Evolutionary conservation across 495 filamentous ascomycete species (phyloP).

Genomic region (Trichoderma asperelloides): DNA sequence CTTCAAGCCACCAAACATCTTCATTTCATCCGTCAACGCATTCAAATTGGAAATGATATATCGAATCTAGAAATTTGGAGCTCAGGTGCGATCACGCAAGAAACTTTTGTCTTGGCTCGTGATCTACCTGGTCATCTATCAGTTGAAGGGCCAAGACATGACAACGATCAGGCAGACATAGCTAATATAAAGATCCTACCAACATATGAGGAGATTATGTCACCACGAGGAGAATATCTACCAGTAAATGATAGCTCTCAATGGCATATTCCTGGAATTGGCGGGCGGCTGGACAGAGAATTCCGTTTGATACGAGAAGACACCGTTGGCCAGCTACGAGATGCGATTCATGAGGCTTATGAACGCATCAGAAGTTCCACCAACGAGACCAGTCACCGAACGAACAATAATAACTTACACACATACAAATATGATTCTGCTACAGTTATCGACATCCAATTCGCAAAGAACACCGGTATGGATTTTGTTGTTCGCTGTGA

Average conservation of each 20-base stretch:
- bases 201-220: conserved; percentile 51
- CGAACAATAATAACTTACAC: conserved; percentile 12
- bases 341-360: conserved; percentile 41
- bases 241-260: conserved; percentile 42
- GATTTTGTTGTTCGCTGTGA: conserved; percentile 46
- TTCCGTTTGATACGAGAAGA: conserved; percentile 63
- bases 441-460: conserved; percentile 25
- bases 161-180: conserved; percentile 58
- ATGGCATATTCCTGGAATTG: conserved; percentile 49
- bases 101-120: conserved; percentile 21
- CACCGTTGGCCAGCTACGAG: conserved; percentile 51
- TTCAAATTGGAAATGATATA: not conserved
- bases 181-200: conserved; percentile 54
- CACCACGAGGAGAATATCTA: conserved; percentile 46
- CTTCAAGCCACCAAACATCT: conserved; percentile 22
- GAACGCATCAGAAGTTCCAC: conserved; percentile 13
- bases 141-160: conserved; percentile 47
- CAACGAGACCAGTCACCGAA: conserved; percentile 6
- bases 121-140: conserved; percentile 48
- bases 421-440: conserved; percentile 36
- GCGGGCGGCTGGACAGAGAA: conserved; percentile 57
- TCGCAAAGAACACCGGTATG: conserved; percentile 43
- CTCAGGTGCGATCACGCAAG: not conserved
- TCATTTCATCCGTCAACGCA: conserved; percentile 17
- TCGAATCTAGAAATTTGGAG: not conserved